phyloP scores from a whole-genome alignment of 2,329 filamentous ascomycete genomes.

The Sphaerulina vaccinii region DNA sequence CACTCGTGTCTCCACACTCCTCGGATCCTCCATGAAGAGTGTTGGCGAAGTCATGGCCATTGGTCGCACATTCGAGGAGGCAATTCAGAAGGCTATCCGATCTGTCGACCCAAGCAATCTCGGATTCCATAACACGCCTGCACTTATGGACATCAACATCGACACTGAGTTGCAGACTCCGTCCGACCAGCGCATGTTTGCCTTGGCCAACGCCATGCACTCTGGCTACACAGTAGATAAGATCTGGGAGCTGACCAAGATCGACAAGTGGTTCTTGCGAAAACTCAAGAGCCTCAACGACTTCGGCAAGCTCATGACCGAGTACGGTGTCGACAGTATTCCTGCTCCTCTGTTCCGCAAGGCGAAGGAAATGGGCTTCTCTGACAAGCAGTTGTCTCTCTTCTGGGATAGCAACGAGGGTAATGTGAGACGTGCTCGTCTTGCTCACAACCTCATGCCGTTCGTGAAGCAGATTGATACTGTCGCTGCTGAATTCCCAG shows the following conservation, averaged over 20 bases:
- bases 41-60: conserved; percentile 99
- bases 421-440: conserved; percentile 76
- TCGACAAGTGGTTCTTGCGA: conserved; percentile 97
- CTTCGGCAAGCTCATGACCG: conserved; percentile 77
- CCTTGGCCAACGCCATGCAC: conserved; percentile 97
- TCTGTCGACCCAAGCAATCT: conserved; percentile 93
- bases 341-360: conserved; percentile 68
- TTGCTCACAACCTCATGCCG: conserved; percentile 83
- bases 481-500: conserved; percentile 93
- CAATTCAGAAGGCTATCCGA: conserved; percentile 96
- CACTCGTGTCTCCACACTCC: conserved; percentile 88
- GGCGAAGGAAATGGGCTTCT: conserved; percentile 93
- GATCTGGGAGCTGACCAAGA: conserved; percentile 97
- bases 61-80: conserved; percentile 93
- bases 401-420: conserved; percentile 96
- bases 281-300: conserved; percentile 88
- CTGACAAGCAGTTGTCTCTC: conserved; percentile 86
- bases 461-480: conserved; percentile 98
- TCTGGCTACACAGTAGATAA: conserved; percentile 90
- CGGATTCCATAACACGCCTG: conserved; percentile 85
- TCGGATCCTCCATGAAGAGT: conserved; percentile 99
- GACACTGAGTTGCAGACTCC: conserved; percentile 95
- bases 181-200: conserved; percentile 94
- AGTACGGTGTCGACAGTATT: conserved; percentile 65
- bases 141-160: conserved; percentile 93